Base-by-base conservation (phyloP, 768 basidiomycete species). In the Agrocybe pediades region DNA sequence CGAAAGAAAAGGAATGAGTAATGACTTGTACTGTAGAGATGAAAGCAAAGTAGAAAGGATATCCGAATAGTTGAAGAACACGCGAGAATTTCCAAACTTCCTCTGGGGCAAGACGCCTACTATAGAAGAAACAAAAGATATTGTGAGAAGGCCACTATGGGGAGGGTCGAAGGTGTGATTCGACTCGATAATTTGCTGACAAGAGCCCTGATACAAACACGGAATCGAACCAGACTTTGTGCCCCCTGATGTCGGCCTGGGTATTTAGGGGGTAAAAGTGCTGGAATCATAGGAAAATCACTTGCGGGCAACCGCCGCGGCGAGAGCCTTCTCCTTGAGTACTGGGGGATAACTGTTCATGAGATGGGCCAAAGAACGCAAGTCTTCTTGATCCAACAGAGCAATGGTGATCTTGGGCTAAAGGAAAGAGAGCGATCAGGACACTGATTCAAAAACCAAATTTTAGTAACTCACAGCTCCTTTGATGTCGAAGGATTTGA, bases 321-420 rank as follows among this genome's bases (percentile, higher is more conserved):
- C 60, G 19, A 74, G 62, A 1, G 75, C 85, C 72, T 93, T 94
- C 67, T 92, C 90, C 72, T 89, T 93, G 54, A 95, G 76, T 2
- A 93, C 80, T 7, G 82, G 71, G 9, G 90, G 88, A 68, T 91
- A 94, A 65, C 90, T 90, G 68, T 92, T 90, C 86, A 92, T 86
- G 40, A 95, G 79, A 67, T 92, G 90, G 6, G 90, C 88, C 43
- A 95, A 79, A 4, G 91, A 77, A 40, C 88, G 83, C 20, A 95
- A 79, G 63, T 96, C 93, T 54, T 95, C 94, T 61, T 87, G 79
- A 63, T 95, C 92, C 55, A 96, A 73, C 8, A 95, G 79, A 4
- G 81, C 74, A 61, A 97, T 91, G 1, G 93, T 95, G 57, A 92
- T 73, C 66, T 94, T 94, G 46, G 92, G 90, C 85, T 90, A 15